Conservation (phyloP, 257 asterid species). For the Coffea canephora region DNA sequence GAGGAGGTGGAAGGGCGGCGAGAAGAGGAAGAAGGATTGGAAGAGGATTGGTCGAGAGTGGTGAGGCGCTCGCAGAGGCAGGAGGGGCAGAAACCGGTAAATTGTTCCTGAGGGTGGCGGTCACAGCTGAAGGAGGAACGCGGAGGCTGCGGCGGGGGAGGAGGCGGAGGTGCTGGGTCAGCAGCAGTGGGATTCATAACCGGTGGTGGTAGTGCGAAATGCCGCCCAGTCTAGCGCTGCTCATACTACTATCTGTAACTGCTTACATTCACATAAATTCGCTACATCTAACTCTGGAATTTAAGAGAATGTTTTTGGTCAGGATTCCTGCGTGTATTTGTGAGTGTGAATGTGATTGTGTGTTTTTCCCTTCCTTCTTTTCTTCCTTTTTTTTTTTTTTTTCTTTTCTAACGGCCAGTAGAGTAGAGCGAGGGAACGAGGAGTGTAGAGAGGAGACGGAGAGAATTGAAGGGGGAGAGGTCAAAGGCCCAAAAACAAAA, state of each 20-base stretch:
- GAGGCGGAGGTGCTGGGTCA: slow-evolving; percentile 82
- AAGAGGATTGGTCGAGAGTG: slow-evolving; percentile 58
- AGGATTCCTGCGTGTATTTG: neutral
- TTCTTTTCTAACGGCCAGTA: neutral
- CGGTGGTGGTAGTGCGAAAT: slow-evolving; percentile 33
- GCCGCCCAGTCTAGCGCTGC: slow-evolving; percentile 34
- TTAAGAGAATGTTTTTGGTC: neutral
- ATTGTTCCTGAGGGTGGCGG: slow-evolving; percentile 77
- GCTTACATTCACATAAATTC: slow-evolving; percentile 12
- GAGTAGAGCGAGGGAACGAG: neutral
- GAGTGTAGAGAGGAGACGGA: neutral
- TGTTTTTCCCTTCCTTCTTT: neutral
- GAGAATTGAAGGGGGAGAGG: too few relatives aligned
- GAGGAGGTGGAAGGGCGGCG: slow-evolving; percentile 78
- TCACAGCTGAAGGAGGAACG: slow-evolving; percentile 88
- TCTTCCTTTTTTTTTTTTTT: neutral
- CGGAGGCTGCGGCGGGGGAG: slow-evolving; percentile 74
- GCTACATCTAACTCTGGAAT: too few relatives aligned
- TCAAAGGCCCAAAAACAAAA: too few relatives aligned
- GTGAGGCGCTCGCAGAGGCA: slow-evolving; percentile 90
- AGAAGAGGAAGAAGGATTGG: slow-evolving; percentile 66
- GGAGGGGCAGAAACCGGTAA: slow-evolving; percentile 83
- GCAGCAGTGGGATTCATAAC: slow-evolving; percentile 75
- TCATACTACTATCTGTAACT: neutral
- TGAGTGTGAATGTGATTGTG: neutral